Conservation (phyloP, 257 asterid genomes). For the Solanum verrucosum region DNA sequence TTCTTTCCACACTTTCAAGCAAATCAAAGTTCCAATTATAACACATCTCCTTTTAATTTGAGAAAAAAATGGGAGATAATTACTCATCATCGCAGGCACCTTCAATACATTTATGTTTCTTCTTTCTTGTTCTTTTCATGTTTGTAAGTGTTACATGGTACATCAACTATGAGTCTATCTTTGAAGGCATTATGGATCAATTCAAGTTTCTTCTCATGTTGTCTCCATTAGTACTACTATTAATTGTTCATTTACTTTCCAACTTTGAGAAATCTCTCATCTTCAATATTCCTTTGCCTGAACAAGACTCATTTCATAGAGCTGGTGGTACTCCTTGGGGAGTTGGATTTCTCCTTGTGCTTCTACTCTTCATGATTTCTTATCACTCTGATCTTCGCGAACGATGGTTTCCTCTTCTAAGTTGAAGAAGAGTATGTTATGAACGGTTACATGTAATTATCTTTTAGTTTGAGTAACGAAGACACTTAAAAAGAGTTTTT, state of each 20-base stretch:
- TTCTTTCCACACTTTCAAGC: neutral
- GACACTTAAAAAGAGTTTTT: neutral
- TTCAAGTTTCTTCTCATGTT: conserved; percentile 51
- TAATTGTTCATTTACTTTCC: conserved; percentile 53
- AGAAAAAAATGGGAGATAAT: conserved; percentile 30
- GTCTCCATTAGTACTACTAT: conserved; percentile 61
- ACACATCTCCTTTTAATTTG: too few species aligned
- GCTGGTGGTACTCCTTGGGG: conserved; percentile 93
- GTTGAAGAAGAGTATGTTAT: conserved; percentile 16
- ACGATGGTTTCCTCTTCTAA: conserved; percentile 71
- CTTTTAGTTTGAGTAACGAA: neutral
- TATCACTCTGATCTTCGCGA: conserved; percentile 73
- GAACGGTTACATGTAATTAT: neutral
- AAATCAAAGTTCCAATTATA: neutral
- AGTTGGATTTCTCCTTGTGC: conserved; percentile 56
- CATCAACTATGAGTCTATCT: conserved; percentile 52
- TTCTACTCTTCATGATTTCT: conserved; percentile 78
- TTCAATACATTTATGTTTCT: conserved; percentile 60
- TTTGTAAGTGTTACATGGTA: conserved; percentile 79
- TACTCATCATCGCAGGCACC: conserved; percentile 25
- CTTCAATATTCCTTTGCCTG: conserved; percentile 39
- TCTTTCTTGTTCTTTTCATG: conserved; percentile 45
- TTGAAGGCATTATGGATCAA: conserved; percentile 63
- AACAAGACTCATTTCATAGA: conserved; percentile 50
- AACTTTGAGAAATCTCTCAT: conserved; percentile 24